These are phyloP conservation scores for Verruconis gallopava DNA, from an alignment of 2,329 filamentous ascomycete genomes.

Conservation along the genomic window DNA sequence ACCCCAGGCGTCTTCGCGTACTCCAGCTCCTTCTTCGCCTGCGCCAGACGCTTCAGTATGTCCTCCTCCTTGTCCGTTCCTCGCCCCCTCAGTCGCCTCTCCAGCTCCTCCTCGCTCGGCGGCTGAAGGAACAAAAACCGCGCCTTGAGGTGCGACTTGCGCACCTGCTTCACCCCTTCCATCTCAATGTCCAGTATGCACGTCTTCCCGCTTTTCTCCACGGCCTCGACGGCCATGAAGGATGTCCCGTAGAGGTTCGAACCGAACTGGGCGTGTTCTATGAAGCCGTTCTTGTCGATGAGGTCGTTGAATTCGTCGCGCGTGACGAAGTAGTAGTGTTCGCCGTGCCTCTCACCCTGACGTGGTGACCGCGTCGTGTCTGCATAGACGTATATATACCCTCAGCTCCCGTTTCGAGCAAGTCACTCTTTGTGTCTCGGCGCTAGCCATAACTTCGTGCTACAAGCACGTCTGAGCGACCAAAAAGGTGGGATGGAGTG, in stretches of 20 bases:
- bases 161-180: conserved; percentile 95
- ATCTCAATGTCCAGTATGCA: conserved; percentile 94
- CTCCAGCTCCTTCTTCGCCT: conserved; percentile 32
- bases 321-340: conserved; percentile 69
- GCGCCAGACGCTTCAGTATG: conserved; percentile 34
- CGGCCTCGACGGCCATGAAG: conserved; percentile 63
- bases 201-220: conserved; percentile 55
- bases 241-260: conserved; percentile 81
- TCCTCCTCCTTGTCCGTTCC: conserved; percentile 35
- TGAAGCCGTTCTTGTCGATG: conserved; percentile 58
- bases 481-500: conserved; percentile 15
- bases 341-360: conserved; percentile 59
- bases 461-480: conserved; percentile 15
- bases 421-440: background rate
- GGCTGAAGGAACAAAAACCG: conserved; percentile 79
- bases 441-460: background rate
- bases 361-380: conserved; percentile 75
- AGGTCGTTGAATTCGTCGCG: conserved; percentile 55
- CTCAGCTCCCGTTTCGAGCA: conserved; percentile 16
- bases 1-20: conserved; percentile 29
- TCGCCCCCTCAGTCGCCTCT: conserved; percentile 39
- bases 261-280: conserved; percentile 78
- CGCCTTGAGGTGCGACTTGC: conserved; percentile 47
- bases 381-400: conserved; percentile 14
- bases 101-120: conserved; percentile 60